phyloP scores from a whole-genome alignment of 192 early-diverging fungal species.

The Dissophora ornata region DNA sequence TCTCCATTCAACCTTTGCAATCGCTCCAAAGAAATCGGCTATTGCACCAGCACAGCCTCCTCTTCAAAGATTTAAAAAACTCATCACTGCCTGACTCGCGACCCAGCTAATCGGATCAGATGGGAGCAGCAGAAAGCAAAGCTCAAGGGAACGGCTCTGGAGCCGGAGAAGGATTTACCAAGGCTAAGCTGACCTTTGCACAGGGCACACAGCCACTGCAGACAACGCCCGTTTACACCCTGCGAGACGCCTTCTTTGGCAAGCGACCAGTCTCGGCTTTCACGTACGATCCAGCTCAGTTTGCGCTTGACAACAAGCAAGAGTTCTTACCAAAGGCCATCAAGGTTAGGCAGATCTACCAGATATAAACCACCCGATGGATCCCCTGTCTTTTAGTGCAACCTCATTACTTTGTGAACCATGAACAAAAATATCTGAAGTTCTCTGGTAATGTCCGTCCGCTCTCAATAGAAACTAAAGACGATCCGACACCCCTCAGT shows the following conservation, averaged over 20 bases:
- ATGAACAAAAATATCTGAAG: too few relatives aligned
- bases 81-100: too few relatives aligned
- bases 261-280: slow-evolving; percentile 44
- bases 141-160: slow-evolving; percentile 11
- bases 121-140: slow-evolving; percentile 53
- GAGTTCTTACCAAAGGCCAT: slow-evolving; percentile 53
- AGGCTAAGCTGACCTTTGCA: slow-evolving; percentile 31
- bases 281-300: slow-evolving; percentile 44
- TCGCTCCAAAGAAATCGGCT: too few relatives aligned
- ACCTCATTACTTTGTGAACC: too few relatives aligned
- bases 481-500: slow-evolving; percentile 52
- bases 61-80: too few relatives aligned
- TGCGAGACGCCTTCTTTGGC: slow-evolving; percentile 38
- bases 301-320: slow-evolving; percentile 40
- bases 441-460: too few relatives aligned
- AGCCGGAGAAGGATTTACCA: slow-evolving; percentile 30
- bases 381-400: too few relatives aligned
- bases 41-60: too few relatives aligned
- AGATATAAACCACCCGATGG: too few relatives aligned
- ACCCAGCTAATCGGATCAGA: neutral
- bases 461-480: slow-evolving; percentile 49
- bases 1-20: too few relatives aligned
- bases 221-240: slow-evolving; percentile 27
- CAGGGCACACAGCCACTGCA: slow-evolving; percentile 28
- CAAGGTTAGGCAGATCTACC: slow-evolving; percentile 27